phyloP scores from a whole-genome alignment of 768 basidiomycete species.

The Leccinum broughii region DNA sequence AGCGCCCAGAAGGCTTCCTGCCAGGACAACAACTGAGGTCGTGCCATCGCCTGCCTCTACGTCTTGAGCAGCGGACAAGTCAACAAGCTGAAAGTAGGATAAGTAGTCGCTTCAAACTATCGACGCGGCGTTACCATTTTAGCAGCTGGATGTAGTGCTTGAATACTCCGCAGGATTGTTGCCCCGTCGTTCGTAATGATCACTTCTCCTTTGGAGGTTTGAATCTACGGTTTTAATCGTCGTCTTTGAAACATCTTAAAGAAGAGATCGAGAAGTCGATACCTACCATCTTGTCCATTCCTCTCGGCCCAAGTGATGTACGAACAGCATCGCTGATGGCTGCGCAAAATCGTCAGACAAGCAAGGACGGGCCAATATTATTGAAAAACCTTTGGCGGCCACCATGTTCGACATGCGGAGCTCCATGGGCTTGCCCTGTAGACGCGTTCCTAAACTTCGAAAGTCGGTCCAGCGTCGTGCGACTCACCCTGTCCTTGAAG shows the following conservation, averaged over 20 bases:
- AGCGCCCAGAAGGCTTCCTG: slow-evolving; percentile 88
- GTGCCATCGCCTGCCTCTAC: slow-evolving; percentile 99
- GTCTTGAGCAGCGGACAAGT: slow-evolving; percentile 97
- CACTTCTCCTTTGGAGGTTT: slow-evolving; percentile 94
- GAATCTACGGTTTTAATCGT: slow-evolving; percentile 60
- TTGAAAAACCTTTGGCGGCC: slow-evolving; percentile 83
- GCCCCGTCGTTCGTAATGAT: slow-evolving; percentile 99
- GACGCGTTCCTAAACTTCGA: slow-evolving; percentile 30
- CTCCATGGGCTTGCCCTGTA: slow-evolving; percentile 96
- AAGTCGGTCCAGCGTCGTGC: background rate
- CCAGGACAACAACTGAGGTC: slow-evolving; percentile 95
- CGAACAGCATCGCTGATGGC: slow-evolving; percentile 97
- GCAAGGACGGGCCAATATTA: background rate
- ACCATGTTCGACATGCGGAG: slow-evolving; percentile 96
- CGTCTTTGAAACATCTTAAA: slow-evolving; percentile 1
- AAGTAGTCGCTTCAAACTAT: background rate
- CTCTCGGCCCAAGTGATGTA: slow-evolving; percentile 93
- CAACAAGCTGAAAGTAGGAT: slow-evolving; percentile 70
- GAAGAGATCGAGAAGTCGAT: slow-evolving; percentile 25
- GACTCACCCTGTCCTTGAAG: slow-evolving; percentile 81
- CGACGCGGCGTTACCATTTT: slow-evolving; percentile 72
- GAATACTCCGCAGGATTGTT: slow-evolving; percentile 93
- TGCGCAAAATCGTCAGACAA: slow-evolving; percentile 33
- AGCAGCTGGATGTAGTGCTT: slow-evolving; percentile 95
- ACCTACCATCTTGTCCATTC: slow-evolving; percentile 99